These are phyloP conservation scores for Phaeosphaeriaceae sp. DNA, from an alignment of 2,329 filamentous ascomycete genomes.

Conservation along the genomic window DNA sequence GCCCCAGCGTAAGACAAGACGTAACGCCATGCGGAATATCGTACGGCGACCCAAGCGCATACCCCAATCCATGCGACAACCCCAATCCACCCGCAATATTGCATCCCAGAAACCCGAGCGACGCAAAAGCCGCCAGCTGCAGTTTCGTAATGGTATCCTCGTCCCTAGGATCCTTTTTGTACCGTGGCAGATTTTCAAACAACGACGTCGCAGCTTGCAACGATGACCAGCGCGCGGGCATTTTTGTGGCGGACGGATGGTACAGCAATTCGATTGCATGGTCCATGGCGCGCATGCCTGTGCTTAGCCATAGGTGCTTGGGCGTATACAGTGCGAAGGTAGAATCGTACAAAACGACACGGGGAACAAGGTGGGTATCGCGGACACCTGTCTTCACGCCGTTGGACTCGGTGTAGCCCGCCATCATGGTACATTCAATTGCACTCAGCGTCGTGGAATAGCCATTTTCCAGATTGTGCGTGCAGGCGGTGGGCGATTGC, in stretches of 20 bases:
- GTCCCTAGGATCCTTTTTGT: slow-evolving; percentile 54
- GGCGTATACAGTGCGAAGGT: slow-evolving; percentile 60
- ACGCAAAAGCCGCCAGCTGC: slow-evolving; percentile 60
- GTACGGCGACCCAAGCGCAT: slow-evolving; percentile 62
- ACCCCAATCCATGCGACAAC: slow-evolving; percentile 55
- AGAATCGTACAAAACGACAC: slow-evolving; percentile 61
- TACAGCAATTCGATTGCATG: slow-evolving; percentile 63
- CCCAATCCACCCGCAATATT: slow-evolving; percentile 60
- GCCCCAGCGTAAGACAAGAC: slow-evolving; percentile 60
- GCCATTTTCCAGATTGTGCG: slow-evolving; percentile 41
- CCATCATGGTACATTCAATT: slow-evolving; percentile 61
- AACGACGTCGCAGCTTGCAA: slow-evolving; percentile 55
- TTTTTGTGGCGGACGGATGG: slow-evolving; percentile 58
- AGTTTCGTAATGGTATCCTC: slow-evolving; percentile 58
- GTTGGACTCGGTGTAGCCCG: slow-evolving; percentile 58
- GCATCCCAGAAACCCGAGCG: slow-evolving; percentile 57
- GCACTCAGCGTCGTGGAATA: slow-evolving; percentile 54
- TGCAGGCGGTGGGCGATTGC: slow-evolving; percentile 46
- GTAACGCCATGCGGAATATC: slow-evolving; percentile 64
- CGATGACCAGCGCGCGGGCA: slow-evolving; percentile 56
- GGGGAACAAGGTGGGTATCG: slow-evolving; percentile 51
- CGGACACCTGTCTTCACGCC: slow-evolving; percentile 59
- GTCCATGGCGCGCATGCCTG: slow-evolving; percentile 61
- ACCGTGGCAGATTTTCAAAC: slow-evolving; percentile 57
- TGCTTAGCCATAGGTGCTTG: slow-evolving; percentile 56